Conservation (phyloP, 371 early-diverging fungal genomes). For the Globomyces sp. region DNA sequence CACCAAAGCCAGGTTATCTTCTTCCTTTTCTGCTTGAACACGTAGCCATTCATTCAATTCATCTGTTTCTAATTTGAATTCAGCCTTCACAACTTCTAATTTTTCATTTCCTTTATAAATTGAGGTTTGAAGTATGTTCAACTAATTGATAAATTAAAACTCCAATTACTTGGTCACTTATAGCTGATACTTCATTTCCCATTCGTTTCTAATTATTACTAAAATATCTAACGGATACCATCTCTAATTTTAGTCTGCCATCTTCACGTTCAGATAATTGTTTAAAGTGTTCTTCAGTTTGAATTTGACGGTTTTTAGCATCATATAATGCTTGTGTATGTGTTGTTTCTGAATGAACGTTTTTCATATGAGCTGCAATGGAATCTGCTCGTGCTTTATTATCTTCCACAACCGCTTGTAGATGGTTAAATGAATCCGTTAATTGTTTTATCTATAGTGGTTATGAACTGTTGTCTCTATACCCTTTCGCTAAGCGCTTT, state of each 20-base stretch:
- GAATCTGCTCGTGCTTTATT: conserved; percentile 39
- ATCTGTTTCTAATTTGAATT: conserved; percentile 47
- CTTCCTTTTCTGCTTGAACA: conserved; percentile 57
- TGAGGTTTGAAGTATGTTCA: conserved; percentile 48
- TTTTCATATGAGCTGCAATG: conserved; percentile 49
- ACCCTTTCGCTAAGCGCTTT: conserved; percentile 40
- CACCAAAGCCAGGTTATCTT: conserved; percentile 51
- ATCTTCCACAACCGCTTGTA: conserved; percentile 45
- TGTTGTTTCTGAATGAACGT: conserved; percentile 50
- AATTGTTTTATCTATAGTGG: conserved; percentile 34
- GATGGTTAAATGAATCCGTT: conserved; percentile 31
- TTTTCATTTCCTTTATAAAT: conserved; percentile 53
- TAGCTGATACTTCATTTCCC: conserved; percentile 42
- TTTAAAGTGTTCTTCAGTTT: conserved; percentile 58
- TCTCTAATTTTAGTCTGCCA: conserved; percentile 47
- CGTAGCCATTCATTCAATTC: conserved; percentile 58
- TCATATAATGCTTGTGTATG: conserved; percentile 52
- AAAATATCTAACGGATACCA: conserved; percentile 18
- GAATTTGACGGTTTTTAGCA: conserved; percentile 52
- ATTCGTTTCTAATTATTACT: conserved; percentile 19
- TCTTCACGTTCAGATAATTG: conserved; percentile 52
- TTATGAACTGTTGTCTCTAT: background rate
- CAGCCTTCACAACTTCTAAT: conserved; percentile 44
- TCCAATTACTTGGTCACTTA: conserved; percentile 44
- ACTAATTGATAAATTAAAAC: conserved; percentile 21